Conservation (phyloP, 2,329 filamentous ascomycete genomes). For the Xylariaceae sp. region DNA sequence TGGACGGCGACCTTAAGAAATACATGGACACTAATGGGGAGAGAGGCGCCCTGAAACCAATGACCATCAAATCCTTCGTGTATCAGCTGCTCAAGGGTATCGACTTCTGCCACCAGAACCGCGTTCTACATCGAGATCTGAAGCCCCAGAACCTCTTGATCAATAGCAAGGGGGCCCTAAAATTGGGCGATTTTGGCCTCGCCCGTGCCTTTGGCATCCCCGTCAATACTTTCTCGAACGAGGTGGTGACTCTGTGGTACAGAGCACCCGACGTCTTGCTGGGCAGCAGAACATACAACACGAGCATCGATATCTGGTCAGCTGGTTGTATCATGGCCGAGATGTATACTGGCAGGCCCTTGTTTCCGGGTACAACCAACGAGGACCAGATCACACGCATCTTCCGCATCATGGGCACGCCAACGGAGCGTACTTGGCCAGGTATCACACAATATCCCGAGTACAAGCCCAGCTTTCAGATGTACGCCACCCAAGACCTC, state of each 20-base stretch:
- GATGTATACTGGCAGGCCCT: slow-evolving; percentile 93
- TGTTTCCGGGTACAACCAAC: slow-evolving; percentile 97
- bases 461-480: slow-evolving; percentile 92
- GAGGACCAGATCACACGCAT: slow-evolving; percentile 97
- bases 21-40: slow-evolving; percentile 97
- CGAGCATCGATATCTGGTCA: slow-evolving; percentile 99
- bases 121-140: slow-evolving; percentile 89
- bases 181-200: slow-evolving; percentile 90
- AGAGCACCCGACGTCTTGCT: slow-evolving; percentile 92
- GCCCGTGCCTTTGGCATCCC: slow-evolving; percentile 94
- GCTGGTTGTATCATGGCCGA: slow-evolving; percentile 99
- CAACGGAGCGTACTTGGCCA: slow-evolving; percentile 91
- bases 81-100: slow-evolving; percentile 93
- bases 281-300: slow-evolving; percentile 94
- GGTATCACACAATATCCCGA: slow-evolving; percentile 94
- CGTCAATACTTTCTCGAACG: slow-evolving; percentile 96
- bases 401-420: slow-evolving; percentile 97
- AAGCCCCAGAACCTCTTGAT: slow-evolving; percentile 97
- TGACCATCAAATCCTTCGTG: slow-evolving; percentile 98
- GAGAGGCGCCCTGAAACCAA: slow-evolving; percentile 78
- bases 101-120: slow-evolving; percentile 95
- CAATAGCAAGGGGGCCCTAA: slow-evolving; percentile 83
- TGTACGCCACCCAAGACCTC: slow-evolving; percentile 89
- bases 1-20: slow-evolving; percentile 97
- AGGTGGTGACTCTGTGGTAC: slow-evolving; percentile 97